These are phyloP conservation scores for Penicillium atrosanguineum DNA, from an alignment of 495 filamentous ascomycete species.

Conservation along the genomic window DNA sequence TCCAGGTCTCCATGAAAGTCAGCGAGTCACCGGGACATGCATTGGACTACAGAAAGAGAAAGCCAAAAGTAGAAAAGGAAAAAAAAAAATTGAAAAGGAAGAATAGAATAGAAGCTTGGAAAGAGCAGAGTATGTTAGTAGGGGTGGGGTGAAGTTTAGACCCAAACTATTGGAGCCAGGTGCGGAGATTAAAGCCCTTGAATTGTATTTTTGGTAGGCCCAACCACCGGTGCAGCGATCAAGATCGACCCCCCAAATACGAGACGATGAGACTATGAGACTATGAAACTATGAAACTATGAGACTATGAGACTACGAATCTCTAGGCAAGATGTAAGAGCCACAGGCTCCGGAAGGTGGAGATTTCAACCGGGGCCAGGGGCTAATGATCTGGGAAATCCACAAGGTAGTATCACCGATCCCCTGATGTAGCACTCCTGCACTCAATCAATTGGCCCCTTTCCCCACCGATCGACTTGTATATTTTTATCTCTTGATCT, in stretches of 20 bases:
- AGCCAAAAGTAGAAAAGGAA: not conserved
- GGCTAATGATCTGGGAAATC: not conserved
- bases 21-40: slow-evolving; percentile 11
- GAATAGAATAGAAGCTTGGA: not conserved
- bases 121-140: not conserved
- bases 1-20: slow-evolving; percentile 10
- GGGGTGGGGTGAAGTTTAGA: slow-evolving; percentile 16
- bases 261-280: no score
- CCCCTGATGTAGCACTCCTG: slow-evolving; percentile 1
- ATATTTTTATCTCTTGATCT: slow-evolving; percentile 21
- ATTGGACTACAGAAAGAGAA: slow-evolving; percentile 6
- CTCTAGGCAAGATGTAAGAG: not conserved
- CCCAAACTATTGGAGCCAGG: slow-evolving; percentile 23
- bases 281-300: no score
- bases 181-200: slow-evolving; percentile 25
- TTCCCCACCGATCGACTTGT: slow-evolving; percentile 8
- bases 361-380: slow-evolving; percentile 1
- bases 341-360: slow-evolving; percentile 4
- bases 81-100: not conserved
- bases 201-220: slow-evolving; percentile 1
- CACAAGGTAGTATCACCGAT: slow-evolving; percentile 7
- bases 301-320: no score
- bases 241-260: slow-evolving; percentile 16
- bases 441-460: slow-evolving; percentile 5
- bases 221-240: slow-evolving; percentile 7